Evolutionary conservation across 805 yeast species (phyloP).

Genomic region (Sporopachydermia lactativora): DNA sequence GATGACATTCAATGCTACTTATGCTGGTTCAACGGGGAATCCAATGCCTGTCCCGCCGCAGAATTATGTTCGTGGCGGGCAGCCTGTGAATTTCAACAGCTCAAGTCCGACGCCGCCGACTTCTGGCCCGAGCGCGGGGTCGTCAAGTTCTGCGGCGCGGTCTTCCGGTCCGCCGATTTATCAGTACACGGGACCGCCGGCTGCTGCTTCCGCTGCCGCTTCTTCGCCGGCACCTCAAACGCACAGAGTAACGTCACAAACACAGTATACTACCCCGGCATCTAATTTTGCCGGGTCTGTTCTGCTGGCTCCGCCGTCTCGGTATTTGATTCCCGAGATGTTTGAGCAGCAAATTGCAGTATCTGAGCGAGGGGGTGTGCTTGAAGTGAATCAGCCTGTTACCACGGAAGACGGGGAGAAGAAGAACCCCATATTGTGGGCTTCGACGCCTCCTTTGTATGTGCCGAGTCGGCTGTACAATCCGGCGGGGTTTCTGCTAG

Average conservation of each 20-base stretch:
- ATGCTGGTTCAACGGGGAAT: neutral
- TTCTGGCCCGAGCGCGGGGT: no score
- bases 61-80: neutral
- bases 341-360: neutral
- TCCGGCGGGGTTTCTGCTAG: slow-evolving; percentile 2
- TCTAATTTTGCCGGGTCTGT: neutral
- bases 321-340: neutral
- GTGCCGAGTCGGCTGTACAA: slow-evolving; percentile 8
- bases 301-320: neutral
- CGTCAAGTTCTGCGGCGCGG: no score
- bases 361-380: neutral
- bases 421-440: slow-evolving; percentile 11
- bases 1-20: neutral
- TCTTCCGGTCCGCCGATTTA: no score
- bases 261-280: no score
- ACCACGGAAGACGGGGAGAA: neutral
- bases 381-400: neutral
- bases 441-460: slow-evolving; percentile 14
- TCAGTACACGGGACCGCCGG: no score
- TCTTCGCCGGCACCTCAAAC: no score
- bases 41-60: neutral
- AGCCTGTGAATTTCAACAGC: neutral
- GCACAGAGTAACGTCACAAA: no score
- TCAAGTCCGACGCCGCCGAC: no score
- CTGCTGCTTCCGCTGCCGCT: no score